phyloP scores from a whole-genome alignment of 768 basidiomycete genomes.

The Cubamyces sp. region DNA sequence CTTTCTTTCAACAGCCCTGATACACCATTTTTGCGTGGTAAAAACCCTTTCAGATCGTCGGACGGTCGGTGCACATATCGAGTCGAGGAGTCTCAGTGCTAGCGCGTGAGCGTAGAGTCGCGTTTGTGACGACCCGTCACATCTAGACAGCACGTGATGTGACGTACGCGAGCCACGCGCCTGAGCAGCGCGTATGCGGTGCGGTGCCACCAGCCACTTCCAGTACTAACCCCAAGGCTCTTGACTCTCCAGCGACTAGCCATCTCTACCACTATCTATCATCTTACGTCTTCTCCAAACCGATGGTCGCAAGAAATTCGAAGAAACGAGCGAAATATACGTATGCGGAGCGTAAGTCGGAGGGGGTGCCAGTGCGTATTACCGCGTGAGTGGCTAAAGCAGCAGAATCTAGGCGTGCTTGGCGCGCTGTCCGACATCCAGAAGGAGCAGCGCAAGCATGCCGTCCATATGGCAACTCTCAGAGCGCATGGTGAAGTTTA shows the following conservation, averaged over 20 bases:
- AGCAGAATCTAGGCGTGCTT: constrained; percentile 46
- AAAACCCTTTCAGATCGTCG: too few species aligned
- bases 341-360: constrained; percentile 46
- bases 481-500: constrained; percentile 47
- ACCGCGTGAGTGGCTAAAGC: background rate
- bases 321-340: constrained; percentile 37
- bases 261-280: background rate
- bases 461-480: constrained; percentile 50
- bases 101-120: too few species aligned
- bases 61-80: too few species aligned
- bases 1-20: too few species aligned
- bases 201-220: constrained; percentile 11
- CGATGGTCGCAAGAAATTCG: constrained; percentile 22
- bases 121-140: too few species aligned
- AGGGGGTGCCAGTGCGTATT: background rate
- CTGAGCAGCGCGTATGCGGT: constrained; percentile 15
- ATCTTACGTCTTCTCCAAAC: background rate
- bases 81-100: too few species aligned
- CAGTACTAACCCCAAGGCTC: background rate
- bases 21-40: too few species aligned
- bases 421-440: constrained; percentile 49
- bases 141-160: background rate
- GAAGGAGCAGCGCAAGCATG: constrained; percentile 48
- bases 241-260: background rate
- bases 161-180: constrained; percentile 17